A percentile compares a stretch with the other conserved stretches of the same genome.
Conservation (phyloP, 1,284 basidiomycete genomes). For the Tylopilus sp. region DNA sequence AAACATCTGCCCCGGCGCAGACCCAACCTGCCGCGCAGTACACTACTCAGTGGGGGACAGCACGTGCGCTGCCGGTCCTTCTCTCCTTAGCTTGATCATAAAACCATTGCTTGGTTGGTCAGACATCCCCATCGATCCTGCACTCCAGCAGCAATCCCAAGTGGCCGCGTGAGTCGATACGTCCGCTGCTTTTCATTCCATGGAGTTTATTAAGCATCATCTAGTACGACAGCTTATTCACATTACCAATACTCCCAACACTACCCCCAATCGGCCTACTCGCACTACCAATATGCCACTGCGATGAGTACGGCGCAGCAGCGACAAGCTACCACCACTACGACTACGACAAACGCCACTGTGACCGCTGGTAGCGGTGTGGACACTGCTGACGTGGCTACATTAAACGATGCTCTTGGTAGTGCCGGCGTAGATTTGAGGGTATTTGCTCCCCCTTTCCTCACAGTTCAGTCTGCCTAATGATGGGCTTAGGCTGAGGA, state of each 20-base stretch:
- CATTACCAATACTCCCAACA: constrained; percentile 50
- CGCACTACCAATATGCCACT: constrained; percentile 50
- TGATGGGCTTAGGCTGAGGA: constrained; percentile 62
- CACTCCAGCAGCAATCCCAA: constrained; percentile 58
- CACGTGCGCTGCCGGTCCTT: constrained; percentile 34
- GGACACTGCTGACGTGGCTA: constrained; percentile 68
- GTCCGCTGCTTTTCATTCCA: background rate
- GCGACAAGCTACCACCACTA: constrained; percentile 25
- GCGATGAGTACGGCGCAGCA: constrained; percentile 29
- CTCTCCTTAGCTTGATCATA: background rate
- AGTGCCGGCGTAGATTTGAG: constrained; percentile 79
- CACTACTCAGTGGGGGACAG: constrained; percentile 41
- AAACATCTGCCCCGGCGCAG: constrained; percentile 31
- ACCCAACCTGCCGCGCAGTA: constrained; percentile 29
- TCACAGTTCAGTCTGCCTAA: background rate
- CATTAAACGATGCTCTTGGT: constrained; percentile 75
- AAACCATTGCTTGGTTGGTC: constrained; percentile 16
- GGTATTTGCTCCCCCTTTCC: constrained; percentile 39
- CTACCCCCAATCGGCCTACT: constrained; percentile 51
- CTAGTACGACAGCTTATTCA: constrained; percentile 40
- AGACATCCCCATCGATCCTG: constrained; percentile 69
- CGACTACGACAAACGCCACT: background rate
- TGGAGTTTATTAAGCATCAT: constrained; percentile 8
- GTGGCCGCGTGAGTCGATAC: constrained; percentile 41
- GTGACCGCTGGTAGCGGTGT: constrained; percentile 32